Conservation (phyloP, 78 protist genomes). For the Cavenderia fasciculata region DNA sequence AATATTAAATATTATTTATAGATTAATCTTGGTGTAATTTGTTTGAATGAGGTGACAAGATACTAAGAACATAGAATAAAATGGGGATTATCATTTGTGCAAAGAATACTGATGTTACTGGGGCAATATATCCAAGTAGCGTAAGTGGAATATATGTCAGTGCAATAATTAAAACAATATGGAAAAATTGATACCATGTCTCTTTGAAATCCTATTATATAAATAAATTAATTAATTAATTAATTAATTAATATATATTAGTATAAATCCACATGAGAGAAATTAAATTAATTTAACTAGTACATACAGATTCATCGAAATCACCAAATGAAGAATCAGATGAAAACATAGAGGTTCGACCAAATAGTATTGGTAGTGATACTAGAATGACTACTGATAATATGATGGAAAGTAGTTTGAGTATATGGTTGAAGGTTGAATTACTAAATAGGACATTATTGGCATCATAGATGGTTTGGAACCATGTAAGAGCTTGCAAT, state of each 20-base stretch:
- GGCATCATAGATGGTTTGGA: too few species aligned
- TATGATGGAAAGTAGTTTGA: background rate
- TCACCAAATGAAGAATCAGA: background rate
- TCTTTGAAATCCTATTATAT: constrained; percentile 1
- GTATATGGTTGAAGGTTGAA: background rate
- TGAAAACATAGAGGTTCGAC: background rate
- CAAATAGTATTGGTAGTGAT: background rate
- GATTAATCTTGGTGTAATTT: background rate
- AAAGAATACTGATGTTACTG: background rate
- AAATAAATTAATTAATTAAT: background rate
- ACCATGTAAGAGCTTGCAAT: background rate
- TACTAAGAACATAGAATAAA: background rate
- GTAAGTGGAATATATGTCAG: constrained; percentile 10
- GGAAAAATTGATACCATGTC: background rate
- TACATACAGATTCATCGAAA: constrained; percentile 10
- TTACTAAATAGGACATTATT: too few species aligned
- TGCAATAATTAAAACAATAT: background rate
- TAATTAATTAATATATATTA: background rate
- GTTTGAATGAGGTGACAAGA: background rate
- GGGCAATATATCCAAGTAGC: background rate
- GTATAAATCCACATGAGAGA: too few species aligned
- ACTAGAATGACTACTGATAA: background rate
- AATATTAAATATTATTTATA: background rate
- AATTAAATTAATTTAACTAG: too few species aligned
- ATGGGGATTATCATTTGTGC: background rate